Evolutionary conservation across 176 grass and related monocot genomes (phyloP), one percentile per base, ranked within the genome.

Genomic region (Paspalum vaginatum): DNA sequence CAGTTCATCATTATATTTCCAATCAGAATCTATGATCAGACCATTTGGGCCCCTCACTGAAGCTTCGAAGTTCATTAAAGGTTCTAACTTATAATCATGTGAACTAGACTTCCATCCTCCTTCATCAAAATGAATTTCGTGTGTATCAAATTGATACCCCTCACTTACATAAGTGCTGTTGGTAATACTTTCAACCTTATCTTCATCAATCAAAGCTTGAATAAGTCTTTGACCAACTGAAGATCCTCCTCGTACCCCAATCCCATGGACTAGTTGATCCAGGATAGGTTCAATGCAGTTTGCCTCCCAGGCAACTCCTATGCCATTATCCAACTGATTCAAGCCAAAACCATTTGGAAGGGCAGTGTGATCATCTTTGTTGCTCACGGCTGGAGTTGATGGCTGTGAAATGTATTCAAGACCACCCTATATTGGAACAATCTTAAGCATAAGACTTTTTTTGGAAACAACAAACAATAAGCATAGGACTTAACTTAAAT

Each of bases 151-250:
- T 65, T 78, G 78, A 73, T 82, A 82, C 47, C 50, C 68, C 78
- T 93, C 88, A 11, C 67, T 81, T 65, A 52, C 79, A 41, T 70
- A 87, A 77, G 57, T 75, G 20, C 73, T 78, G 45, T 85, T 87
- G 69, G 85, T 56, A 70, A 87, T 79, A 90, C 74, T 84, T 60
- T 90, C 87, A 61, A 93, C 60, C 41, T 75, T 81, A 68, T 93
- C 91, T 87, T 93, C 91, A 83, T 93, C 88, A 13, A 93, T 87
- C 56, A 89, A 87, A 79, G 87, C 84, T 79, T 89, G 88, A 85
- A 93, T 84, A 83, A 93, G 88, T 71, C 87, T 87, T 88, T 93
- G 88, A 22, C 91, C 88, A 79, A 93, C 75, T 66, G 91, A 90
- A 79, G 79, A 63, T 38, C 78, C 79, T 66, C 69, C 82, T 71